Conservation (phyloP, 2,329 filamentous ascomycete species). For the Biscogniauxia marginata region DNA sequence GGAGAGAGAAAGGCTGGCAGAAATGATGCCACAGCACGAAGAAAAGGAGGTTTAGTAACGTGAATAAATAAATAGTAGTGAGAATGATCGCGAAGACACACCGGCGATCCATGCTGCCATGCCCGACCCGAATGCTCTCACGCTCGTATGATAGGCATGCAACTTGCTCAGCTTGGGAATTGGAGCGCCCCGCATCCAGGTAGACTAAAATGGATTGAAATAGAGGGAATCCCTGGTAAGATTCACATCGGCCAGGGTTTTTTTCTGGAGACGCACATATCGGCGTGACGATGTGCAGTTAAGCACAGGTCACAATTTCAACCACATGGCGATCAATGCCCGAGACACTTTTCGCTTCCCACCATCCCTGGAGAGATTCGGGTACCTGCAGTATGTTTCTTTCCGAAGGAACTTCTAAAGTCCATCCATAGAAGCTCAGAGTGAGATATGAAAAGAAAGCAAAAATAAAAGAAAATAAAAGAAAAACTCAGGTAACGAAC, state of each 20-base stretch:
- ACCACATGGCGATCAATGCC: not conserved
- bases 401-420: conserved; percentile 1
- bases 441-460: not conserved
- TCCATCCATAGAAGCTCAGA: not conserved
- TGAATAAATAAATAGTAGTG: not conserved
- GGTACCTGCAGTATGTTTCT: conserved; percentile 8
- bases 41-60: not conserved
- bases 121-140: not conserved
- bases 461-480: not conserved
- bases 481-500: not conserved
- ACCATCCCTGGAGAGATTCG: conserved; percentile 3
- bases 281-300: not conserved
- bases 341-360: not conserved
- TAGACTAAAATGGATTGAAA: not conserved
- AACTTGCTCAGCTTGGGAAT: not conserved
- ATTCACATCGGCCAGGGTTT: not conserved
- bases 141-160: not conserved
- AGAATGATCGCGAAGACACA: not conserved
- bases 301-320: not conserved
- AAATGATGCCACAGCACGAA: not conserved
- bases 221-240: not conserved
- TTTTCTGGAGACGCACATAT: not conserved
- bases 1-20: not conserved
- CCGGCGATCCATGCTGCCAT: not conserved
- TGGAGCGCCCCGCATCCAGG: not conserved